These are phyloP conservation scores for Echeveria elegans DNA, from an alignment of 164 flowering plant genomes.

Conservation along the genomic window DNA sequence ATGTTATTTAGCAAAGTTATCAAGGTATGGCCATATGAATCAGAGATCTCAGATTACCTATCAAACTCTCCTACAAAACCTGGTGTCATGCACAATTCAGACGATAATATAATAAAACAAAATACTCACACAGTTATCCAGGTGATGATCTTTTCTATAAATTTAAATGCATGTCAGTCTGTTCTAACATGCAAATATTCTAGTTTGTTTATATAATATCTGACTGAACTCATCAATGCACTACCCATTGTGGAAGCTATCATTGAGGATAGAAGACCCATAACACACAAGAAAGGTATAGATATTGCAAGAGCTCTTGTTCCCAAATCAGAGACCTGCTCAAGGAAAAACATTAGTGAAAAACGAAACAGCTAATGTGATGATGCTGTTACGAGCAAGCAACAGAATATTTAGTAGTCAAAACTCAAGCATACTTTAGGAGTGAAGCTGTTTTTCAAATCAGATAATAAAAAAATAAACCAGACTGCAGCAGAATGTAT, in stretches of 20 bases:
- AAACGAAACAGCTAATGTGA: not conserved
- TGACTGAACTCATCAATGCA: not conserved
- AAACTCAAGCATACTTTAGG: not conserved
- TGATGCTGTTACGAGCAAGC: not conserved
- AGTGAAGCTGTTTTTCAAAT: no score
- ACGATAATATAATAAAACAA: no score
- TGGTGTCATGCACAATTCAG: not conserved
- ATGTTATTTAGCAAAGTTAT: not conserved
- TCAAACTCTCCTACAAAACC: not conserved
- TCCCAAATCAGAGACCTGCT: conserved; percentile 56
- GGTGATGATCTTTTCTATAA: not conserved
- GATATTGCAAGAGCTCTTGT: conserved; percentile 74
- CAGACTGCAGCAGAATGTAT: not conserved
- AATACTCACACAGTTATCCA: no score
- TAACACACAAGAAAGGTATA: conserved; percentile 67
- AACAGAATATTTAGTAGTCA: not conserved
- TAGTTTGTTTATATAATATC: not conserved
- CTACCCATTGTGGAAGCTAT: conserved; percentile 82
- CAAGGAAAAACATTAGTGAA: not conserved
- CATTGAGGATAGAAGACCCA: conserved; percentile 78
- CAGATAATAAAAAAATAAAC: no score
- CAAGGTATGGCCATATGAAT: not conserved
- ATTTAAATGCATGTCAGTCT: not conserved
- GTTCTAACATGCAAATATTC: not conserved
- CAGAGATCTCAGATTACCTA: not conserved